Evolutionary conservation across 306 rosid species (phyloP).

Genomic region (Gastrolobium bilobum): DNA sequence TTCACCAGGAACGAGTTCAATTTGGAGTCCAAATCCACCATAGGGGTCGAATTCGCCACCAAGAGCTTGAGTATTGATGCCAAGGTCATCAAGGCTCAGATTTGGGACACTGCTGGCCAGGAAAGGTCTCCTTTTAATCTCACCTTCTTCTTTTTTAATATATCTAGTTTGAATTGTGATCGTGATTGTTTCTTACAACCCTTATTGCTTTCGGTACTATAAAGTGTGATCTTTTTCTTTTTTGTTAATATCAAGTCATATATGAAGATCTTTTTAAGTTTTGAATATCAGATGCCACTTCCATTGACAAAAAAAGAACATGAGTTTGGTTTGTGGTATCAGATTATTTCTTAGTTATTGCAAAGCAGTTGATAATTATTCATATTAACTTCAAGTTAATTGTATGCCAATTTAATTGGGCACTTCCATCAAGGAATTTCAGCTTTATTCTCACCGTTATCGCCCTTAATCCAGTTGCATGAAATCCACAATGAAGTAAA

Average conservation of each 20-base stretch:
- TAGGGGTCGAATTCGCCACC: slow-evolving; percentile 89
- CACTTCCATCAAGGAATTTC: background rate
- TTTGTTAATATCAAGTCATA: background rate
- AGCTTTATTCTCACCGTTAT: slow-evolving; percentile 21
- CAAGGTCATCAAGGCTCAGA: slow-evolving; percentile 82
- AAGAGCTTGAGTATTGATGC: slow-evolving; percentile 74
- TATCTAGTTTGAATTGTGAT: background rate
- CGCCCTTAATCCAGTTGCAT: background rate
- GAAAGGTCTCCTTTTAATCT: slow-evolving; percentile 64
- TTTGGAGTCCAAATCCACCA: slow-evolving; percentile 91
- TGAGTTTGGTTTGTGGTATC: background rate
- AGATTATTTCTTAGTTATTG: background rate
- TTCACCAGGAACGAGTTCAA: slow-evolving; percentile 88
- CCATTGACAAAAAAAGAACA: background rate
- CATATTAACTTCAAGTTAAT: slow-evolving; percentile 22
- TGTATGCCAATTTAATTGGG: background rate
- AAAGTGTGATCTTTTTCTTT: background rate
- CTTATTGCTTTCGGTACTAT: background rate
- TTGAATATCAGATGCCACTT: background rate
- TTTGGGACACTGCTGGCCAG: slow-evolving; percentile 97
- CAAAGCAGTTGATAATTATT: slow-evolving; percentile 30
- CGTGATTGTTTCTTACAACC: background rate
- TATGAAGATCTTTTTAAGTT: background rate
- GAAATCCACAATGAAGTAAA: background rate
- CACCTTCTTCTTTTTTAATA: too few relatives aligned